Evolutionary conservation across 2,329 filamentous ascomycete genomes (phyloP), one percentile per base, ranked within the genome.

Genomic region (Sphaerostilbella broomeana): DNA sequence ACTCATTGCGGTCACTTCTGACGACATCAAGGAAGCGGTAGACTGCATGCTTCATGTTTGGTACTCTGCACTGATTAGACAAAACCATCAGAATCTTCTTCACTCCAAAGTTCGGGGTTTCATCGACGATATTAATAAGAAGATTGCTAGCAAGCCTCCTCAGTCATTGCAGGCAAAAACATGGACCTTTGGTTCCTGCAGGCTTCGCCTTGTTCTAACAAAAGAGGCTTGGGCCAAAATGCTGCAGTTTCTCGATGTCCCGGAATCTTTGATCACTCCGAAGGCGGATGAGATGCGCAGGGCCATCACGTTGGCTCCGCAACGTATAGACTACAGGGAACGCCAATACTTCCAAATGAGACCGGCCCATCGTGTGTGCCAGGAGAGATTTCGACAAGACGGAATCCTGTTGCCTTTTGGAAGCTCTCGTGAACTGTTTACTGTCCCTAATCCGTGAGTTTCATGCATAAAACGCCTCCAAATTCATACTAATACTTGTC

Each of bases 11-110:
- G 27, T 48, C n/a, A 16, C 39, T 2, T 26, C 39, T 3, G 31
- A 41, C 1, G 18, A 48, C n/a, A 24, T 26, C 3, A 27, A 47
- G 1, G 35, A 38, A 6, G 48, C 48, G 1, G 36, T 41, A 2
- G 45, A 49, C 19, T 44, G 36, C 37, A 51, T 51, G 7, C 44
- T 51, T 4, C 47, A 51, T 18, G 12, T 49, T 25, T 51, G 47
- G 48, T 51, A 51, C 18, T 51, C 47, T 6, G 40, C 48, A 4
- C 27, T 43, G 20, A 21, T 51, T 8, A 29, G 35, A 15, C 27
- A 38, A 18, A 43, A 39, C 2, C 26, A 49, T 34, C 30, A 44
- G 4, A 27, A 42, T 2, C 27, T 47, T 7, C 17, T 48, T 3
- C 42, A 45, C 5, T 12, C 15, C 4, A 15, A n/a, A 3, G 3